Conservation (phyloP, 306 rosid species). For the Ormosia emarginata region DNA sequence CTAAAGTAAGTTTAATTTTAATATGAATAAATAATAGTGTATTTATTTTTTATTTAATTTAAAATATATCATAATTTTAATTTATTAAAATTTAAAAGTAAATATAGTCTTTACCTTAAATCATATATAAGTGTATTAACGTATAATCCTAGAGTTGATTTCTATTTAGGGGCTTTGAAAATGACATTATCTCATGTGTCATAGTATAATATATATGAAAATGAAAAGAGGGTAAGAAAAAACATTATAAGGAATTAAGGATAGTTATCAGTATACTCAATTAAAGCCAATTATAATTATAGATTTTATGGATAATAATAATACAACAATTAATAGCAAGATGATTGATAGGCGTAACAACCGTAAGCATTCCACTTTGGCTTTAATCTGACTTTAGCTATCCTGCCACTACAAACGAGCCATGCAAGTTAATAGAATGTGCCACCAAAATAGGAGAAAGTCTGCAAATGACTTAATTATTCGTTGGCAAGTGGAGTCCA, state of each 20-base stretch:
- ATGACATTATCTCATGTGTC: not conserved
- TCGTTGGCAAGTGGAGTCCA: slow-evolving; percentile 26
- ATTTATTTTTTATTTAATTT: not conserved
- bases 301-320: not conserved
- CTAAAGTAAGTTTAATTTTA: too few relatives aligned
- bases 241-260: not conserved
- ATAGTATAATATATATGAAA: not conserved
- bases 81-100: too few relatives aligned
- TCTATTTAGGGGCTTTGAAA: not conserved
- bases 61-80: too few relatives aligned
- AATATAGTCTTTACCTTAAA: not conserved
- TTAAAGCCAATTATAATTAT: not conserved
- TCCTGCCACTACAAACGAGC: not conserved
- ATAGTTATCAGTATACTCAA: not conserved
- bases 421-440: not conserved
- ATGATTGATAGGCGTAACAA: not conserved
- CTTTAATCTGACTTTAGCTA: too few relatives aligned
- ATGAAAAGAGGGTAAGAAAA: not conserved
- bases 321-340: not conserved
- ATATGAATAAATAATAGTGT: not conserved
- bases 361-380: not conserved
- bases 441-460: slow-evolving; percentile 6
- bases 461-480: slow-evolving; percentile 14
- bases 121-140: not conserved
- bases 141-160: not conserved